These are phyloP conservation scores for Starmerella ratchasimensis DNA, from an alignment of 805 yeast species.

Conservation along the genomic window DNA sequence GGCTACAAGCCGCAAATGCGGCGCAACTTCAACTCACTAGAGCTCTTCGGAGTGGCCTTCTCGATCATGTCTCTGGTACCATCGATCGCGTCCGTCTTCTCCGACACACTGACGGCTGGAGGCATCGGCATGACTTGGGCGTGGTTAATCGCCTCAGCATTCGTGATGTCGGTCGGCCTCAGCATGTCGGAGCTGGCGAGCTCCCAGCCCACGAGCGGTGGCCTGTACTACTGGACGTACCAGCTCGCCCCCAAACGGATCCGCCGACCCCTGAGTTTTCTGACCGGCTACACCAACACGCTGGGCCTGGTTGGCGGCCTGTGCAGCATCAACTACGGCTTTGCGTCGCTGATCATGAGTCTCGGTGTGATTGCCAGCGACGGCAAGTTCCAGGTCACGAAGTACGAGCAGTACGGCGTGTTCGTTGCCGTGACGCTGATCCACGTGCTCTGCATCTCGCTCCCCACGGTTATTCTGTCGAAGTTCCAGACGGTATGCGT, in stretches of 20 bases:
- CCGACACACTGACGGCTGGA: slow-evolving; percentile 45
- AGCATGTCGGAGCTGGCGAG: slow-evolving; percentile 55
- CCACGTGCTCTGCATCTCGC: slow-evolving; percentile 41
- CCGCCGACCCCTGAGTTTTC: slow-evolving; percentile 42
- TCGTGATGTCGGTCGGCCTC: slow-evolving; percentile 45
- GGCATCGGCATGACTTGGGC: slow-evolving; percentile 60
- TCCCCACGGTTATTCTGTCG: slow-evolving; percentile 45
- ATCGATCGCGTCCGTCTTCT: slow-evolving; percentile 43
- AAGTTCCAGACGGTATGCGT: slow-evolving; percentile 48
- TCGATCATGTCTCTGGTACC: slow-evolving; percentile 58
- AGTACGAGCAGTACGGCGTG: slow-evolving; percentile 46
- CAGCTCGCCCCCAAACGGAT: slow-evolving; percentile 46
- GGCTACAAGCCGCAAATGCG: slow-evolving; percentile 59
- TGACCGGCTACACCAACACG: slow-evolving; percentile 56
- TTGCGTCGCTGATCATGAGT: slow-evolving; percentile 29
- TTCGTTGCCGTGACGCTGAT: slow-evolving; percentile 47
- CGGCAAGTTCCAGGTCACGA: slow-evolving; percentile 42
- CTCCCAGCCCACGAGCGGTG: slow-evolving; percentile 65
- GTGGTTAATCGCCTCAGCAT: slow-evolving; percentile 47
- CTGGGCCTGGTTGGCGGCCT: slow-evolving; percentile 53
- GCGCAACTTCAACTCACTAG: slow-evolving; percentile 45
- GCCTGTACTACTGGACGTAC: slow-evolving; percentile 55
- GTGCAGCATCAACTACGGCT: slow-evolving; percentile 58
- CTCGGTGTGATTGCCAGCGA: slow-evolving; percentile 21
- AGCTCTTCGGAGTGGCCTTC: slow-evolving; percentile 59